These are phyloP conservation scores for Tuber microsphaerosporum DNA, from an alignment of 495 filamentous ascomycete species.

Conservation along the genomic window DNA sequence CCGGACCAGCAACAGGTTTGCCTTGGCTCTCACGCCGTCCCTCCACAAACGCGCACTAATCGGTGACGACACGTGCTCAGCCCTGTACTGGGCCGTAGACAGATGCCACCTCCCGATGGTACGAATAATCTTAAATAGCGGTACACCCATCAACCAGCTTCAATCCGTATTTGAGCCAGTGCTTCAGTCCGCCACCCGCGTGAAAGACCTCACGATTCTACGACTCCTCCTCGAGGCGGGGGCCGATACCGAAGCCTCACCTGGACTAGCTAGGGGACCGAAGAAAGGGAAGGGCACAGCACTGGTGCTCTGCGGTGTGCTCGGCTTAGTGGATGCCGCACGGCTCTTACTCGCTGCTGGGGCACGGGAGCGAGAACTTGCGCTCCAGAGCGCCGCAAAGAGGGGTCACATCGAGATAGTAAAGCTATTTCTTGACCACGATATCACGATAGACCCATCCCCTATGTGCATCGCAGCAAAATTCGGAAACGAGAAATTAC, in stretches of 20 bases:
- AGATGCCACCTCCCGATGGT: constrained; percentile 15
- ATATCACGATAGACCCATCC: background rate
- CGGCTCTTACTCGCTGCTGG: background rate
- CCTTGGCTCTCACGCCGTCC: constrained; percentile 16
- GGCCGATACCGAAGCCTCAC: constrained; percentile 17
- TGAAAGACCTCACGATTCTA: constrained; percentile 11
- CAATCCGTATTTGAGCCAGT: background rate
- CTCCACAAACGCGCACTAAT: constrained; percentile 17
- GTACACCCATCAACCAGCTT: constrained; percentile 2
- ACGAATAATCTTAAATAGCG: constrained; percentile 16
- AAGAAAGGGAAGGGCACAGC: constrained; percentile 18
- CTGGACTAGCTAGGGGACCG: background rate
- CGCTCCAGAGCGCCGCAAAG: background rate
- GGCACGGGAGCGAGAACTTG: background rate
- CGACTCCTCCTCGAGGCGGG: constrained; percentile 26
- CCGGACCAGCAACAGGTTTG: constrained; percentile 20
- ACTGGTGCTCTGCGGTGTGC: background rate
- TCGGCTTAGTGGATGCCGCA: background rate
- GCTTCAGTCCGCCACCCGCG: constrained; percentile 21
- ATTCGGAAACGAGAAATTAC: background rate
- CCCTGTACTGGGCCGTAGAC: constrained; percentile 21
- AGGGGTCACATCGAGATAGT: background rate
- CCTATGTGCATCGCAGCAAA: background rate
- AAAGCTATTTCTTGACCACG: background rate
- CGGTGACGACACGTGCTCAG: constrained; percentile 11